Base-by-base conservation (phyloP, 2,329 filamentous ascomycete species). In the Penicillium aurantiogriseum region DNA sequence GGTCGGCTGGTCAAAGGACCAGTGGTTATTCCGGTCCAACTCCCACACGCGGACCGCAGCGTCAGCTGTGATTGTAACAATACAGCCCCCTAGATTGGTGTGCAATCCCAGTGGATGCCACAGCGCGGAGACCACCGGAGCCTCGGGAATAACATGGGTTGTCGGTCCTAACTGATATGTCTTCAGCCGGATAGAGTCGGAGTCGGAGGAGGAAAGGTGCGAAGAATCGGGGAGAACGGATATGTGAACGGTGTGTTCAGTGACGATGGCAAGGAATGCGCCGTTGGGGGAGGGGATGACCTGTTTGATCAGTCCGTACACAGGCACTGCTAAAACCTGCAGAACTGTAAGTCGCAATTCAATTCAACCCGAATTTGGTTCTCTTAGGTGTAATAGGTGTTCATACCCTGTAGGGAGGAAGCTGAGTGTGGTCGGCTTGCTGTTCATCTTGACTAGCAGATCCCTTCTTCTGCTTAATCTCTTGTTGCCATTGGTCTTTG, bases 131-230 rank as follows among this genome's bases (percentile, higher is more conserved):
- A 88, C 87, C 56, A 99, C 82, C 2, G 90, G 85, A 8, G 91
- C 85, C 63, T 92, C 88, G 46, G 93, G 91, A 49, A 92, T 88
- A 48, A 97, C 91, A 74, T 97, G 93, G 4, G 89, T 92, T 3
- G 91, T 95, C 31, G 92, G 92, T 1, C 93, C 93, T n/a, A 97
- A 81, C 21, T 93, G 93, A 77, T 91, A 95, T 52, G 91, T 91
- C 74, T 91, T 95, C 31, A 92, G 82, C 69, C 90, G 90, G 67
- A 96, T 81, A 5, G 88, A 85, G 10, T 83, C 81, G 46, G 77
- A 80, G 68, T 93, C 90, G 45, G 83, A 80, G 58, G 85, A 83
- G 17, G 85, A 86, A 33, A 97, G 85, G 67, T 92, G 88, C 9
- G 88, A 86, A 0, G 88, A 80, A 64, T 95, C 89, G 27, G 93